Conservation (phyloP, 2,329 filamentous ascomycete genomes). For the Hypocrella siamensis region DNA sequence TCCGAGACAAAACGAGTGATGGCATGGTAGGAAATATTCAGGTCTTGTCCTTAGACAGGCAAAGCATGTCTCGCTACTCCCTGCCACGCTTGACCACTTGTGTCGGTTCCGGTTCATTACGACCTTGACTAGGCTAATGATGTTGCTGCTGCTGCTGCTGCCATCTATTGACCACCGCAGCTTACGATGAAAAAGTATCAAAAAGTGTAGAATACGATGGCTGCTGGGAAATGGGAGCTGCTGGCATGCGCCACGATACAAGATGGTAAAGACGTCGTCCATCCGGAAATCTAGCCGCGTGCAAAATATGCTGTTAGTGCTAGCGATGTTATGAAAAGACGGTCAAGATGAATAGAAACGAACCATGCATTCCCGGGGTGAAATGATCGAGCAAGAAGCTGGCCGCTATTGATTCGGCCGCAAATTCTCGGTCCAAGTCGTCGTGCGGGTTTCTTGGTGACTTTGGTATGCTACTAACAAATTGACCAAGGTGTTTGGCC, state of each 20-base stretch:
- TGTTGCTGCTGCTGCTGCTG: not conserved
- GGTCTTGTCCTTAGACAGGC: not conserved
- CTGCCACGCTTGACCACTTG: not conserved
- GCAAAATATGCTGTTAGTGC: not conserved
- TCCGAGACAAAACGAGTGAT: not conserved
- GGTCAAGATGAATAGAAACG: not conserved
- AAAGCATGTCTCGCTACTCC: not conserved
- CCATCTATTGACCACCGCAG: not conserved
- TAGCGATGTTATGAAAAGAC: not conserved
- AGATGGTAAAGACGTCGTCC: not conserved
- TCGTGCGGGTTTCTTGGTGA: too few species aligned
- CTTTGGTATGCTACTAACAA: not conserved
- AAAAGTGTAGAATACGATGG: not conserved
- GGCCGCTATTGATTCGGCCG: not conserved
- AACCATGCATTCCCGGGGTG: constrained; percentile 1
- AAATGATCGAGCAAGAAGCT: not conserved
- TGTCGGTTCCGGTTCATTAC: not conserved
- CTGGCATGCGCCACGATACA: not conserved
- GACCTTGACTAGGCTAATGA: not conserved
- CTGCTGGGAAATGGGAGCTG: not conserved
- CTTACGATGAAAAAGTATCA: not conserved
- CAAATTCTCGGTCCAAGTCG: not conserved
- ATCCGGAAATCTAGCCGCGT: not conserved
- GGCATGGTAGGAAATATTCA: not conserved
- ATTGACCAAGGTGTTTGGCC: not conserved